A percentile compares a stretch with the other conserved stretches of the same genome.
Evolutionary conservation across 2,329 filamentous ascomycete species (phyloP).

Genomic region (Penicillium janthinellum): DNA sequence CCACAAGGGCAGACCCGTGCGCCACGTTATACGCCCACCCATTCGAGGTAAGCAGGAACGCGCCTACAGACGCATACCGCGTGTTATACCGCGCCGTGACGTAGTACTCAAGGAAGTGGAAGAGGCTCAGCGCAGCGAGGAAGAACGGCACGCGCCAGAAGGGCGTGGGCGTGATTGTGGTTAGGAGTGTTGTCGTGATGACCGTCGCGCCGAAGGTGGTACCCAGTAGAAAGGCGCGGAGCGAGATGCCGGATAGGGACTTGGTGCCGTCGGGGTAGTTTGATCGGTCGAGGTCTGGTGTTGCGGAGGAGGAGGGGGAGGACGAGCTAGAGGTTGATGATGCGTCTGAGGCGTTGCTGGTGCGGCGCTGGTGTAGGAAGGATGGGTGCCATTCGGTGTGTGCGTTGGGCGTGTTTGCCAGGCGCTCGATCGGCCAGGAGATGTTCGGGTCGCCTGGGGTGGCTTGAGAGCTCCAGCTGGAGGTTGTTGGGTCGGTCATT

Average conservation of each 20-base stretch:
- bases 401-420: conserved; percentile 3
- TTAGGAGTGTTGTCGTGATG: conserved; percentile 33
- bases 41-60: conserved; percentile 83
- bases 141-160: conserved; percentile 62
- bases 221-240: conserved; percentile 49
- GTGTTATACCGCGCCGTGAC: conserved; percentile 85
- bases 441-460: conserved; percentile 17
- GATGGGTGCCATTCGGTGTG: conserved; percentile 22
- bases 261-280: conserved; percentile 43
- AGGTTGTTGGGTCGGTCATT: conserved; percentile 20
- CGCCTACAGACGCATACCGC: conserved; percentile 66
- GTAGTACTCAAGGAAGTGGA: conserved; percentile 97
- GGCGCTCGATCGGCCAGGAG: conserved; percentile 20
- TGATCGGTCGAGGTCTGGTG: conserved; percentile 29
- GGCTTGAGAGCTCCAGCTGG: conserved; percentile 18
- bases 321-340: conserved; percentile 3
- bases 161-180: conserved; percentile 34
- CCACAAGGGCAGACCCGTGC: conserved; percentile 71
- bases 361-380: conserved; percentile 10
- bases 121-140: conserved; percentile 65
- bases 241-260: conserved; percentile 48
- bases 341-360: conserved; percentile 9
- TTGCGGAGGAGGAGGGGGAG: conserved; percentile 10
- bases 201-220: conserved; percentile 41
- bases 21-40: conserved; percentile 82